A percentile compares a stretch with the other conserved stretches of the same genome.
These are phyloP conservation scores for Botrytis paeoniae DNA, from an alignment of 2,329 filamentous ascomycete species.

Conservation along the genomic window DNA sequence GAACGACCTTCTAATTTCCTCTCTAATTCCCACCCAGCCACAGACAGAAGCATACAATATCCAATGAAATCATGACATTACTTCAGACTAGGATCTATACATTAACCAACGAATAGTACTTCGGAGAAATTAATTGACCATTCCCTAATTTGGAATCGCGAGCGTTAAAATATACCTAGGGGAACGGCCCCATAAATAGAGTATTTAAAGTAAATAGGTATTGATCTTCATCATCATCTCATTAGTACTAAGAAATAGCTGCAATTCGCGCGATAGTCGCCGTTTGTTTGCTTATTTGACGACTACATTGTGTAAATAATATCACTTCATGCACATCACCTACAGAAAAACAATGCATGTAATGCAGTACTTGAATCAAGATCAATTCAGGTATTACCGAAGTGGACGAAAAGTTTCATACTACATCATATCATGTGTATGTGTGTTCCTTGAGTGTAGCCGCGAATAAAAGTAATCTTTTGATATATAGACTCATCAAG, in stretches of 20 bases:
- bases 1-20: background rate
- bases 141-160: background rate
- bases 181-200: background rate
- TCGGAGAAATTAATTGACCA: background rate
- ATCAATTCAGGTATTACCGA: background rate
- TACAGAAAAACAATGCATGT: background rate
- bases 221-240: background rate
- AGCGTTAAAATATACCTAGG: constrained; percentile 1
- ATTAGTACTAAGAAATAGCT: background rate
- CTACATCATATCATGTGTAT: background rate
- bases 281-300: background rate
- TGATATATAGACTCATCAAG: constrained; percentile 13
- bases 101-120: background rate
- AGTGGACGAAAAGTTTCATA: background rate
- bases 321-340: background rate
- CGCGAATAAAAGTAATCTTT: background rate
- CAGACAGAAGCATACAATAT: background rate
- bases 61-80: background rate
- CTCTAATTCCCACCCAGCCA: background rate
- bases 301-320: background rate
- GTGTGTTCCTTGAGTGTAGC: background rate
- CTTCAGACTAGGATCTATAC: background rate
- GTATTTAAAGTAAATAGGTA: background rate
- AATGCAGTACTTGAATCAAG: background rate
- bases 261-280: background rate